Evolutionary conservation across 2,329 filamentous ascomycete species (phyloP).

Genomic region (Ceratocystis destructans): DNA sequence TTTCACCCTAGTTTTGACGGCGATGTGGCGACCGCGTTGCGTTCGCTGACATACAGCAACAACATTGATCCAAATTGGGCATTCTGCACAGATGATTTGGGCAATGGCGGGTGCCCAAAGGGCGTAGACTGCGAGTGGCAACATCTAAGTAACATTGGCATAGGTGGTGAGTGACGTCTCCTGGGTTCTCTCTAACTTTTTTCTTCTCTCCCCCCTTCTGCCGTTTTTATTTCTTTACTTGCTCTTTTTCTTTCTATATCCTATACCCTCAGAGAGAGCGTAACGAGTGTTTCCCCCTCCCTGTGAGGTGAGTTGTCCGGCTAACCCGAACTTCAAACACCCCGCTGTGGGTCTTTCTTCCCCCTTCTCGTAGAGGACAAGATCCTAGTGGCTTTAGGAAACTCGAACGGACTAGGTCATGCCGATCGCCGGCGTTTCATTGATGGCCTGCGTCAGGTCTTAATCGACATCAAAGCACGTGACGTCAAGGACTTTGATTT

Average conservation of each 20-base stretch:
- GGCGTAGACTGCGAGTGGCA: constrained; percentile 60
- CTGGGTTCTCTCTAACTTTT: constrained; percentile 7
- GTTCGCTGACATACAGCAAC: constrained; percentile 87
- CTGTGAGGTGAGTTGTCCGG: constrained; percentile 6
- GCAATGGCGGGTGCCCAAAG: constrained; percentile 50
- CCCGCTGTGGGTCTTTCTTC: constrained; percentile 1
- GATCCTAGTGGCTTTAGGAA: constrained; percentile 58
- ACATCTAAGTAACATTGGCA: constrained; percentile 62
- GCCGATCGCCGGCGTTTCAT: constrained; percentile 50
- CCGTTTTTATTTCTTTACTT: neutral
- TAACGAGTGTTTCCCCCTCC: constrained; percentile 6
- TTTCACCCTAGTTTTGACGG: constrained; percentile 68
- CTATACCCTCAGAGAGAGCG: constrained; percentile 3
- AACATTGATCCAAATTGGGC: constrained; percentile 63
- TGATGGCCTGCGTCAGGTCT: constrained; percentile 45
- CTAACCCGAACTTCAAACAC: neutral
- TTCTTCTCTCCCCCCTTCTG: neutral
- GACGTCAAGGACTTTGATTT: constrained; percentile 52
- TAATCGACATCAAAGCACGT: constrained; percentile 44
- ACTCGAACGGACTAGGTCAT: constrained; percentile 47
- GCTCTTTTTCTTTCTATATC: neutral
- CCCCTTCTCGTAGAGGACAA: constrained; percentile 45
- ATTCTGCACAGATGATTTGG: constrained; percentile 65
- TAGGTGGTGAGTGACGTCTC: constrained; percentile 53
- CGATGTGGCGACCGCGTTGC: constrained; percentile 59